phyloP scores from a whole-genome alignment of 768 basidiomycete species.

The Guyanaporus albipodus region DNA sequence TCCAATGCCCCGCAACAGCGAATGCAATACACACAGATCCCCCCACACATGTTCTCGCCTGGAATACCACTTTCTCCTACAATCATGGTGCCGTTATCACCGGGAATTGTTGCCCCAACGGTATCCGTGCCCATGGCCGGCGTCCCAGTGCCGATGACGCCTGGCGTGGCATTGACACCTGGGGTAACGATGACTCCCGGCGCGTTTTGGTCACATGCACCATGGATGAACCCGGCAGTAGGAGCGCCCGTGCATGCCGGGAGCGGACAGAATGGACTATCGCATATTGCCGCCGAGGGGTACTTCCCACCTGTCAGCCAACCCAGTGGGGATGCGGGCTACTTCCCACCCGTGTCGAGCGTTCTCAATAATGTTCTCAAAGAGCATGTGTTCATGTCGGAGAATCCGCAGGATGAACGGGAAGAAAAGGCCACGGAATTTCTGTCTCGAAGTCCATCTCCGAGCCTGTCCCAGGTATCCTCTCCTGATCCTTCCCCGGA shows the following conservation, averaged over 20 bases:
- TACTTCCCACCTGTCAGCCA: constrained; percentile 42
- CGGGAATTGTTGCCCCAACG: constrained; percentile 20
- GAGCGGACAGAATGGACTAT: constrained; percentile 13
- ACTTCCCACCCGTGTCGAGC: constrained; percentile 41
- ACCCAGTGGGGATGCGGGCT: constrained; percentile 27
- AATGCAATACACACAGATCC: constrained; percentile 24
- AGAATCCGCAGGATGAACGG: background rate
- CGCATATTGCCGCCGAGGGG: constrained; percentile 23
- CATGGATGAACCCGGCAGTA: constrained; percentile 55
- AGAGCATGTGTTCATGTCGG: constrained; percentile 5
- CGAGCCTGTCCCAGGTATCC: constrained; percentile 2
- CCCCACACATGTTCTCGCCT: constrained; percentile 27
- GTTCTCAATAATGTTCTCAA: constrained; percentile 38
- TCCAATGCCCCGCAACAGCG: constrained; percentile 15
- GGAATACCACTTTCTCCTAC: constrained; percentile 32
- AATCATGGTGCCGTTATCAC: constrained; percentile 26
- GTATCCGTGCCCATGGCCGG: constrained; percentile 21
- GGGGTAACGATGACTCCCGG: constrained; percentile 70
- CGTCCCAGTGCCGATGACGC: constrained; percentile 26
- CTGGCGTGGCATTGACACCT: constrained; percentile 43
- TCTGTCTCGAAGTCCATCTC: constrained; percentile 6
- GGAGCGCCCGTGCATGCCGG: constrained; percentile 50
- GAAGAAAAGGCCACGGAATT: constrained; percentile 7
- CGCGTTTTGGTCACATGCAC: constrained; percentile 63
- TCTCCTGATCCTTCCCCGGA: constrained; percentile 6